Conservation (phyloP, 1,284 basidiomycete genomes). For the Irpex sp. region DNA sequence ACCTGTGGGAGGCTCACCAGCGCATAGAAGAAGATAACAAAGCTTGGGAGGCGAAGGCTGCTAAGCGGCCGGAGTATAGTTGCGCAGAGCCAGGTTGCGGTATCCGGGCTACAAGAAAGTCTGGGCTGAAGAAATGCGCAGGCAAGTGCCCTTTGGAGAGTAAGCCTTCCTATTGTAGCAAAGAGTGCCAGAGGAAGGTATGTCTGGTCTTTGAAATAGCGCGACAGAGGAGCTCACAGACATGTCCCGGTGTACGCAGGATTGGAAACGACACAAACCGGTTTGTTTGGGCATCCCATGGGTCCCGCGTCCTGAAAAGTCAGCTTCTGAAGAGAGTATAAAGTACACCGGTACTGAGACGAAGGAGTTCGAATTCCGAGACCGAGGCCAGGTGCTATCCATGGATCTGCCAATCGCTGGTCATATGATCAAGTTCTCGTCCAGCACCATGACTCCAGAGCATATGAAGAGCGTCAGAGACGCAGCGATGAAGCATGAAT, state of each 20-base stretch:
- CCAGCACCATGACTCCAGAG: slow-evolving; percentile 9
- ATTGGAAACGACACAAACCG: slow-evolving; percentile 12
- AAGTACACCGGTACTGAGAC: not conserved
- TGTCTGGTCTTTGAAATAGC: not conserved
- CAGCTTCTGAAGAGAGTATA: not conserved
- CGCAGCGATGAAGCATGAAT: not conserved
- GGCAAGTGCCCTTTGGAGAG: slow-evolving; percentile 10
- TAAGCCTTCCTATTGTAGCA: slow-evolving; percentile 17
- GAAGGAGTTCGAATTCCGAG: not conserved
- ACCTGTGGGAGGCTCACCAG: slow-evolving; percentile 12
- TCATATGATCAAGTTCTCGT: not conserved
- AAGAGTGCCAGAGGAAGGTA: slow-evolving; percentile 15
- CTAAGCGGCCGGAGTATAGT: slow-evolving; percentile 4
- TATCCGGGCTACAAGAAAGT: slow-evolving; percentile 12
- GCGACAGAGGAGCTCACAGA: not conserved
- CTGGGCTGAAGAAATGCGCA: slow-evolving; percentile 11
- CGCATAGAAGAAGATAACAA: slow-evolving; percentile 6
- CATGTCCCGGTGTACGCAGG: not conserved
- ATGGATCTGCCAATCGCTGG: not conserved
- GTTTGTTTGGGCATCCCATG: slow-evolving; percentile 4
- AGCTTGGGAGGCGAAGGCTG: not conserved
- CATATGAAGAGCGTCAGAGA: slow-evolving; percentile 1
- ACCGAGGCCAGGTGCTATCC: not conserved
- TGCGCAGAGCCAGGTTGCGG: slow-evolving; percentile 15
- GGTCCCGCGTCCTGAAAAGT: not conserved